These are phyloP conservation scores for Sporisorium scitamineum DNA, from an alignment of 1,284 basidiomycete genomes.

Conservation along the genomic window DNA sequence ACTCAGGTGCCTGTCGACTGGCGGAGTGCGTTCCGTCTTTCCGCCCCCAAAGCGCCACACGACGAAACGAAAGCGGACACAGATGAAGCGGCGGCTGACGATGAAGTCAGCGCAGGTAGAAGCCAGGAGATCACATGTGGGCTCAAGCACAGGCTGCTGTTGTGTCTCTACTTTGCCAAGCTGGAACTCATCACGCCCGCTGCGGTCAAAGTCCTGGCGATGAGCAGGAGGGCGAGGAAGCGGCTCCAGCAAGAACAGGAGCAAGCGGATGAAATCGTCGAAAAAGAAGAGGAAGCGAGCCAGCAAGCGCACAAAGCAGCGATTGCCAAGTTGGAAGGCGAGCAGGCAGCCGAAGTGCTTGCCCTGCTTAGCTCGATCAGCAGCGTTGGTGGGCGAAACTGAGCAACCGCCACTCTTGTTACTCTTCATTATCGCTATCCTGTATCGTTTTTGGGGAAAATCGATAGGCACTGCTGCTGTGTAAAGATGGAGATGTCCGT, in stretches of 20 bases:
- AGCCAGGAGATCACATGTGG: constrained; percentile 23
- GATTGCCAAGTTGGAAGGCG: constrained; percentile 31
- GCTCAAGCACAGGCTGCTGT: constrained; percentile 32
- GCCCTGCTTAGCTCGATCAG: constrained; percentile 33
- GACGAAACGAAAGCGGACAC: background rate
- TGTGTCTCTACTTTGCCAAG: constrained; percentile 45
- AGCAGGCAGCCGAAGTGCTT: constrained; percentile 28
- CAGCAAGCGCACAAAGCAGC: constrained; percentile 7
- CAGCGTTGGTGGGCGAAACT: constrained; percentile 38
- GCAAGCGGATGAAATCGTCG: background rate
- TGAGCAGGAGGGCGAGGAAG: constrained; percentile 38
- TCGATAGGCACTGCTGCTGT: background rate
- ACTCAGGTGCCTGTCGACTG: constrained; percentile 33
- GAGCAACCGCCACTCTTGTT: background rate
- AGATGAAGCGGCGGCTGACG: constrained; percentile 8
- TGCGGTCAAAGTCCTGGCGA: constrained; percentile 14
- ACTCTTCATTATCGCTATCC: background rate
- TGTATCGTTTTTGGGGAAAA: background rate
- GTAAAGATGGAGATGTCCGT: background rate
- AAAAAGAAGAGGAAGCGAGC: background rate
- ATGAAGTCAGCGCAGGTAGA: background rate
- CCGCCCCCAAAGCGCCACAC: background rate
- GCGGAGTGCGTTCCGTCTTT: constrained; percentile 47
- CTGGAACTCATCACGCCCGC: constrained; percentile 34
- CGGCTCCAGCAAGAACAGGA: constrained; percentile 18